A percentile compares a stretch with the other conserved stretches of the same genome.
Evolutionary conservation across 78 protist species (phyloP).

Genomic region (Dictyostelium purpureum): DNA sequence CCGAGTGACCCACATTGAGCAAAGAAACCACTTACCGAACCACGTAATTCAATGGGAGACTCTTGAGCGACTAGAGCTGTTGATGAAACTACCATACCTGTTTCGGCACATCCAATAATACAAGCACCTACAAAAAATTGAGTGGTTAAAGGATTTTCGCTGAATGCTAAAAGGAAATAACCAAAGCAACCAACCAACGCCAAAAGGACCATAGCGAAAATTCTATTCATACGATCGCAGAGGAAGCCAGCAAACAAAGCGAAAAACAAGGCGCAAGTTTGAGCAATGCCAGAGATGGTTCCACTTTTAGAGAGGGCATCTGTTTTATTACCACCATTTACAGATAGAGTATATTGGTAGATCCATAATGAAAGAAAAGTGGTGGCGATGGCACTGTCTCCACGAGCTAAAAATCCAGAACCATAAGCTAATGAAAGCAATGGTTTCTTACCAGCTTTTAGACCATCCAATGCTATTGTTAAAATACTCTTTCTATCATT

Average conservation of each 20-base stretch:
- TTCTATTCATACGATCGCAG: conserved; percentile 12
- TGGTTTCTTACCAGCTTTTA: conserved; percentile 55
- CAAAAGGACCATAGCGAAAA: conserved; percentile 33
- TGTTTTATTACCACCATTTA: conserved; percentile 58
- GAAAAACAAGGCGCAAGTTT: conserved; percentile 54
- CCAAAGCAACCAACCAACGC: conserved; percentile 37
- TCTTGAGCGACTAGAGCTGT: conserved; percentile 59
- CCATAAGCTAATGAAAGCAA: conserved; percentile 40
- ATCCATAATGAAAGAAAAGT: conserved; percentile 73
- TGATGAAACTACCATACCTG: conserved; percentile 71
- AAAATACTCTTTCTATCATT: conserved; percentile 1
- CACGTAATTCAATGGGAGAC: conserved; percentile 46
- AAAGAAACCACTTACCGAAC: conserved; percentile 51
- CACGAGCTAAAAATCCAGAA: conserved; percentile 44
- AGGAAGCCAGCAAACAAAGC: conserved; percentile 52
- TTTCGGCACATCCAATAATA: conserved; percentile 75
- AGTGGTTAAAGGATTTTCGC: background rate
- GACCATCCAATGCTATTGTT: conserved; percentile 30
- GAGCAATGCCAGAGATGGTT: conserved; percentile 66
- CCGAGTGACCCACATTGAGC: conserved; percentile 56
- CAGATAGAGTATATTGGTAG: conserved; percentile 18
- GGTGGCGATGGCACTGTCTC: conserved; percentile 59
- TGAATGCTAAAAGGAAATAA: conserved; percentile 48
- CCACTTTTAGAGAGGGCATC: conserved; percentile 50
- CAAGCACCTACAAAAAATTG: conserved; percentile 40